Conservation (phyloP, 805 yeast genomes). For the Schizosaccharomyces pombe region ASM294v3 CU329670.1:4547001-4547500, state of each 20-base stretch:
- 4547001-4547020: no score
- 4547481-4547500: constrained; percentile 97
- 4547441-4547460: constrained; percentile 98
- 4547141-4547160: constrained; percentile 87
- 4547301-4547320: constrained; percentile 91
- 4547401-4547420: constrained; percentile 97
- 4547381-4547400: constrained; percentile 96
- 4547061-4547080: background rate
- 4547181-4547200: constrained; percentile 95
- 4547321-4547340: constrained; percentile 98
- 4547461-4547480: constrained; percentile 88
- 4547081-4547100: constrained; percentile 11
- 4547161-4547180: constrained; percentile 95
- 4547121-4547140: constrained; percentile 35
- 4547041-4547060: no score
- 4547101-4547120: constrained; percentile 17
- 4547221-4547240: constrained; percentile 85
- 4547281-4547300: constrained; percentile 93
- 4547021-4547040: no score
- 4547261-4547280: constrained; percentile 89
- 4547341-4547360: constrained; percentile 98
- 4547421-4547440: constrained; percentile 99
- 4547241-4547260: constrained; percentile 84
- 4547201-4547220: constrained; percentile 97
- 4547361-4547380: constrained; percentile 99